Evolutionary conservation across 1,284 basidiomycete genomes (phyloP).

Genomic region (Apiotrichum sp.): DNA sequence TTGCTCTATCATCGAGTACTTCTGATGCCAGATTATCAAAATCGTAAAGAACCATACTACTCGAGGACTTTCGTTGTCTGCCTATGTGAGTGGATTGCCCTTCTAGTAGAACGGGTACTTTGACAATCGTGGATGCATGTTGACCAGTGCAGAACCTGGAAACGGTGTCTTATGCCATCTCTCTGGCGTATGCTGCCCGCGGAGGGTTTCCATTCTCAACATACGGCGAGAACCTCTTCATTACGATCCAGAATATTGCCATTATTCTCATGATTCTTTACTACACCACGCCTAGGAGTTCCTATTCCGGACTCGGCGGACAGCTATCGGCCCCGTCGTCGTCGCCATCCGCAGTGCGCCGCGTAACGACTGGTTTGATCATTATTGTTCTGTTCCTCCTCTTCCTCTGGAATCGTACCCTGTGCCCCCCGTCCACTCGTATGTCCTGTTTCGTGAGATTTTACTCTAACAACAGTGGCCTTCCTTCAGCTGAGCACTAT

Average conservation of each 20-base stretch:
- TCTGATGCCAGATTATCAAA: conserved; percentile 48
- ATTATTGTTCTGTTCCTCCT: conserved; percentile 49
- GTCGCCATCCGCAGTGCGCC: not conserved
- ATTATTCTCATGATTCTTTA: conserved; percentile 74
- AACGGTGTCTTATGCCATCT: conserved; percentile 79
- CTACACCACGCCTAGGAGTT: conserved; percentile 35
- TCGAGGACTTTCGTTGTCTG: conserved; percentile 70
- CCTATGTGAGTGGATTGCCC: conserved; percentile 53
- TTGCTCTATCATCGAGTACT: conserved; percentile 22
- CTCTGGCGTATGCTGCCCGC: conserved; percentile 74
- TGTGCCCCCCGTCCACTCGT: conserved; percentile 38
- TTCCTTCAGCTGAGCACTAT: conserved; percentile 71
- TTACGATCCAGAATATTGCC: conserved; percentile 73
- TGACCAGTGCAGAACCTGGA: conserved; percentile 54
- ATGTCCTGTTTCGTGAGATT: conserved; percentile 10
- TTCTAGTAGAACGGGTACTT: too few relatives aligned
- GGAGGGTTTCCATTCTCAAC: conserved; percentile 87
- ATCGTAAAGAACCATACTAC: conserved; percentile 60
- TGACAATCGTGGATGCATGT: too few relatives aligned
- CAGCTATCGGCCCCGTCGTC: not conserved
- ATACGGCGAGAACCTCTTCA: conserved; percentile 88
- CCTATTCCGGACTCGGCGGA: conserved; percentile 5
- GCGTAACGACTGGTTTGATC: conserved; percentile 45
- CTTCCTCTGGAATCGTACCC: conserved; percentile 49
- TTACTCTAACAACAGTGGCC: conserved; percentile 38